Conservation (phyloP, 2,329 filamentous ascomycete species). For the Colletotrichum costaricense region DNA sequence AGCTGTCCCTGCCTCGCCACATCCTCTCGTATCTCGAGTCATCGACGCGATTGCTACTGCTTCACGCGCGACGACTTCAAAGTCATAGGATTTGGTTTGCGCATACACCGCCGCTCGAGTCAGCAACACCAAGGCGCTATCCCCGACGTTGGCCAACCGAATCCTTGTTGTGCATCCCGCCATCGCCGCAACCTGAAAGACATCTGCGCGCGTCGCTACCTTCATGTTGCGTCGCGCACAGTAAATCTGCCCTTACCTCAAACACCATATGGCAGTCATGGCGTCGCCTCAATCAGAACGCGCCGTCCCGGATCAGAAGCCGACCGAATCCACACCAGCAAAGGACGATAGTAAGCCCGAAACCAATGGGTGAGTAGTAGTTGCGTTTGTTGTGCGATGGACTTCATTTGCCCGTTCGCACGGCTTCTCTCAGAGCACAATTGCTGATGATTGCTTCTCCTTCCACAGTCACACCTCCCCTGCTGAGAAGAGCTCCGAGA, state of each 20-base stretch:
- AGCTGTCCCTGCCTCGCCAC: not conserved
- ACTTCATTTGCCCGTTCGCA: constrained; percentile 31
- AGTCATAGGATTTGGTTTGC: not conserved
- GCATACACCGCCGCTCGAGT: not conserved
- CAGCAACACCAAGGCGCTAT: not conserved
- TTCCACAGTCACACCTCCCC: constrained; percentile 43
- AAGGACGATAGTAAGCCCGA: constrained; percentile 47
- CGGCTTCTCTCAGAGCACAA: not conserved
- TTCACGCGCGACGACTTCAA: not conserved
- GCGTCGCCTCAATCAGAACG: constrained; percentile 59
- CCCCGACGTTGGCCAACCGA: too few species aligned
- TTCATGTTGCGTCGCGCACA: constrained; percentile 51
- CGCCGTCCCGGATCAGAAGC: constrained; percentile 60
- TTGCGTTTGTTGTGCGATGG: constrained; percentile 5
- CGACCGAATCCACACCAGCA: constrained; percentile 43
- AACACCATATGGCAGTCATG: constrained; percentile 63
- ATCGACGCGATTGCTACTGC: not conserved
- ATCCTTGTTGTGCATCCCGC: not conserved
- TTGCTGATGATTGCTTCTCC: constrained; percentile 12
- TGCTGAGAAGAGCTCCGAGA: constrained; percentile 36
- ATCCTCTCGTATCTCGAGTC: not conserved
- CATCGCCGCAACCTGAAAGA: not conserved
- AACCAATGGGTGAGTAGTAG: constrained; percentile 51
- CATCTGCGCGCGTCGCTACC: constrained; percentile 25
- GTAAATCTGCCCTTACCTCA: constrained; percentile 42